Evolutionary conservation across 2,329 filamentous ascomycete genomes (phyloP).

Genomic region (Ophiostoma sp.): DNA sequence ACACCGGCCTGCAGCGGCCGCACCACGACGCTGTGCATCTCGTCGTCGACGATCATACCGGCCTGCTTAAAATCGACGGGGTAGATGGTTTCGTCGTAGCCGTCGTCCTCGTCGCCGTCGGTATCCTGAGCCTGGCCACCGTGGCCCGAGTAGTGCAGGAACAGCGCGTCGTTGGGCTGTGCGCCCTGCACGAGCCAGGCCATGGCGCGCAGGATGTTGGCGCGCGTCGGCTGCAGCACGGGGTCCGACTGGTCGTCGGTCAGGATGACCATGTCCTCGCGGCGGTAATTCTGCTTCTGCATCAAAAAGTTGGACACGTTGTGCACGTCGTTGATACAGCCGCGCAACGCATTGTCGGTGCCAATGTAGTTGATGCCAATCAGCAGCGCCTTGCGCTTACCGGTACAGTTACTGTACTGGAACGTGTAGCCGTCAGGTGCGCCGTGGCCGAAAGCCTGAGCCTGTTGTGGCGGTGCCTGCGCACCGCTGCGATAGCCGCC

Average conservation of each 20-base stretch:
- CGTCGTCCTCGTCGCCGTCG: constrained; percentile 72
- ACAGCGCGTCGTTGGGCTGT: constrained; percentile 67
- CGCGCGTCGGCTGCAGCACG: constrained; percentile 66
- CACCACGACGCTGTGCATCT: constrained; percentile 72
- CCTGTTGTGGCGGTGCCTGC: constrained; percentile 44
- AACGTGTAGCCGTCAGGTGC: constrained; percentile 65
- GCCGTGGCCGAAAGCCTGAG: constrained; percentile 60
- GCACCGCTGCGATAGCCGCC: constrained; percentile 25
- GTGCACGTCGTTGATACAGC: constrained; percentile 76
- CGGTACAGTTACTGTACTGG: constrained; percentile 70
- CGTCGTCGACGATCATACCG: constrained; percentile 78
- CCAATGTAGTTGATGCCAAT: constrained; percentile 80
- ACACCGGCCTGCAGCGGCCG: constrained; percentile 51
- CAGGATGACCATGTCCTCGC: constrained; percentile 73
- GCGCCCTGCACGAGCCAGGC: constrained; percentile 68
- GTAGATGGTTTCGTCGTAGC: constrained; percentile 73
- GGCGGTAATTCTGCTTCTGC: constrained; percentile 62
- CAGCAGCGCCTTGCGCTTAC: constrained; percentile 65
- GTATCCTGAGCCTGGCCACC: constrained; percentile 68
- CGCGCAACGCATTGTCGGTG: constrained; percentile 63
- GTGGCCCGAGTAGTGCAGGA: constrained; percentile 73
- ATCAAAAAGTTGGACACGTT: constrained; percentile 69
- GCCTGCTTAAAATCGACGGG: constrained; percentile 64
- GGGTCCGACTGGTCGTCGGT: constrained; percentile 69
- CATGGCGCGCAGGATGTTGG: constrained; percentile 69